Conservation (phyloP, 2,329 filamentous ascomycete species). For the Akanthomyces muscarius region DNA sequence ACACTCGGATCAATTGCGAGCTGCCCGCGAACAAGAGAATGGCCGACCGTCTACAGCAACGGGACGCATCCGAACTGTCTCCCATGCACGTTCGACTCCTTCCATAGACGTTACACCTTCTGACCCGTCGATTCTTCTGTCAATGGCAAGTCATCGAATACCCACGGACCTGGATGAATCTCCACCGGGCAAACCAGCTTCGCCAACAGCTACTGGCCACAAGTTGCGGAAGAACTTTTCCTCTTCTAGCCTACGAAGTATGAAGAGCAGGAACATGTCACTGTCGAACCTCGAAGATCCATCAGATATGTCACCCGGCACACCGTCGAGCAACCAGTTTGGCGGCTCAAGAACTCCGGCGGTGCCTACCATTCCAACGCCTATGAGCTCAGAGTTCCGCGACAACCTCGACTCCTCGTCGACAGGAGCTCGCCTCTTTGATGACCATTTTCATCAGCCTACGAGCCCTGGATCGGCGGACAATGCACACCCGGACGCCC, state of each 20-base stretch:
- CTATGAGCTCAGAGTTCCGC: conserved; percentile 59
- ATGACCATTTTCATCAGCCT: conserved; percentile 72
- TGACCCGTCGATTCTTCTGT: conserved; percentile 26
- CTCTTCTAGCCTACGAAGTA: conserved; percentile 64
- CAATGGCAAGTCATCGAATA: conserved; percentile 32
- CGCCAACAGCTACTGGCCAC: conserved; percentile 43
- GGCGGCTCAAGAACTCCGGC: conserved; percentile 45
- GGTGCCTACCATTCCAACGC: conserved; percentile 63
- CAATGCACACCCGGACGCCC: conserved; percentile 58
- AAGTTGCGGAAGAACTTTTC: conserved; percentile 64
- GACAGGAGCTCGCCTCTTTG: conserved; percentile 76
- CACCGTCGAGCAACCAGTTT: conserved; percentile 68
- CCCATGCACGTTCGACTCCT: conserved; percentile 6
- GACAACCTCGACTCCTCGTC: conserved; percentile 55
- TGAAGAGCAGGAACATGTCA: conserved; percentile 72
- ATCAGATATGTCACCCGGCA: conserved; percentile 66
- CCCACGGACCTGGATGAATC: conserved; percentile 36
- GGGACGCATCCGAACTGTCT: not conserved
- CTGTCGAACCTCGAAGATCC: conserved; percentile 56
- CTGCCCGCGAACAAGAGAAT: conserved; percentile 1
- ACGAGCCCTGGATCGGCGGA: conserved; percentile 62
- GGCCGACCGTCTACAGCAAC: conserved; percentile 5
- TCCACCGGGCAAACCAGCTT: conserved; percentile 43
- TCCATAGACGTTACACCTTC: conserved; percentile 22
- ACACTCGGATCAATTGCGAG: conserved; percentile 1